phyloP scores from a whole-genome alignment of 2,329 filamentous ascomycete genomes.

The Aspergillus glaucus region DNA sequence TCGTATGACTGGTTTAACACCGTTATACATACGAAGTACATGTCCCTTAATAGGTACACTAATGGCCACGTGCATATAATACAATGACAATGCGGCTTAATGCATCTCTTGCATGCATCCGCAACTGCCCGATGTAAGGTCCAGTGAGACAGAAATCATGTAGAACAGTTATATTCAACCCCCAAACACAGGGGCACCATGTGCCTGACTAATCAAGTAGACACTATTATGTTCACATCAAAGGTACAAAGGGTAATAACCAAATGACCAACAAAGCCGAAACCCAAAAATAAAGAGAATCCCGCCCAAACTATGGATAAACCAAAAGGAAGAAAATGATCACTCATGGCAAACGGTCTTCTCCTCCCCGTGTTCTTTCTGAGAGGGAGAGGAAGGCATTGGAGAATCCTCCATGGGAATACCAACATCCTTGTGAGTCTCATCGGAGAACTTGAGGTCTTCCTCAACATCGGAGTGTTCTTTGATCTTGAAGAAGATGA shows the following conservation, averaged over 20 bases:
- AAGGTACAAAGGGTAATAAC: too few species aligned
- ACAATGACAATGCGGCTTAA: too few species aligned
- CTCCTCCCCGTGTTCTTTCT: not conserved
- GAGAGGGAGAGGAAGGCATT: not conserved
- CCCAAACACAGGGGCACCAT: too few species aligned
- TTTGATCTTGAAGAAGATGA: conserved; percentile 72
- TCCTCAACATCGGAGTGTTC: conserved; percentile 76
- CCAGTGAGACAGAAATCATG: too few species aligned
- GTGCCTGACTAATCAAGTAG: too few species aligned
- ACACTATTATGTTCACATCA: too few species aligned
- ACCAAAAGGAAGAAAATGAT: not conserved
- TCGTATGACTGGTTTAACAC: not conserved
- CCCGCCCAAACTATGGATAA: not conserved
- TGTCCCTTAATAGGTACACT: not conserved
- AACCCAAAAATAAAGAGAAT: too few species aligned
- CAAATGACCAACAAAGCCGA: too few species aligned
- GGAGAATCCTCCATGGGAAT: conserved; percentile 12
- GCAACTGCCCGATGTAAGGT: too few species aligned
- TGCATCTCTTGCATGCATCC: too few species aligned
- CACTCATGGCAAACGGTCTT: not conserved
- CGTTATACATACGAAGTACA: not conserved
- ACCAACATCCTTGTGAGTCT: conserved; percentile 66
- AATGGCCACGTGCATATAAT: not conserved
- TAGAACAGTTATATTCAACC: too few species aligned
- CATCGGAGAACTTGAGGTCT: conserved; percentile 78